Evolutionary conservation across 768 basidiomycete species (phyloP), one percentile per base, ranked within the genome.

Genomic region (Naematelia aurantialba): DNA sequence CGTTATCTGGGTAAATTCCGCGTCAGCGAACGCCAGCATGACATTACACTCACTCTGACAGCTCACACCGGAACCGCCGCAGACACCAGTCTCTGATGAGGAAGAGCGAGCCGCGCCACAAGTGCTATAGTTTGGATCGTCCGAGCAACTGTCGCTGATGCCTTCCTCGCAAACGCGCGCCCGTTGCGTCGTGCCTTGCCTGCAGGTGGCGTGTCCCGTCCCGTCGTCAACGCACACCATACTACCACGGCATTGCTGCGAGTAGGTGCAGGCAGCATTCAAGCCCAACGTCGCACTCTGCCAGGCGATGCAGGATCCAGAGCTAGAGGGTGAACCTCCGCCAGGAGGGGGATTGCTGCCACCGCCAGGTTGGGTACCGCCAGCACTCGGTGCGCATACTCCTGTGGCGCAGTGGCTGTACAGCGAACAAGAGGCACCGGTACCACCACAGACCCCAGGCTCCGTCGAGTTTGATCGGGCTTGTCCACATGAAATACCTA

Each of bases 401-500:
- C 44, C 26, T 2, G 55, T 56, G 24, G 46, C 55, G 27, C 55
- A 56, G 5, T 47, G 25, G 19, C 24, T 30, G 25, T 56, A 42
- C 3, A 26, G 25, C 13, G 21, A 47, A 25, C 55, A 56, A 3
- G 10, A 29, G 19, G 55, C 44, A 14, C 45, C 45, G 5, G 4
- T 4, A 5, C 55, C 55, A 29, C 55, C 55, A 30, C 55, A 56
- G 5, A 56, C 55, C 26, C 55, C 55, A 5, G 55, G 44, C 25
- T 56, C 55, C 14, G 45, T 47, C 10, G 24, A 27, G 4, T 45
- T 45, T 21, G 25, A 19, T 27, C n/a, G 44, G 21, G 45, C 12
- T 17, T 13, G 13, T 3, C 55, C 55, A 29, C 55, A 55, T n/a
- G 22, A 50, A 4, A 14, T 14, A 22, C 22, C 48, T 50, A 27